phyloP scores from a whole-genome alignment of 2,329 filamentous ascomycete species.

The Nemania abortiva region DNA sequence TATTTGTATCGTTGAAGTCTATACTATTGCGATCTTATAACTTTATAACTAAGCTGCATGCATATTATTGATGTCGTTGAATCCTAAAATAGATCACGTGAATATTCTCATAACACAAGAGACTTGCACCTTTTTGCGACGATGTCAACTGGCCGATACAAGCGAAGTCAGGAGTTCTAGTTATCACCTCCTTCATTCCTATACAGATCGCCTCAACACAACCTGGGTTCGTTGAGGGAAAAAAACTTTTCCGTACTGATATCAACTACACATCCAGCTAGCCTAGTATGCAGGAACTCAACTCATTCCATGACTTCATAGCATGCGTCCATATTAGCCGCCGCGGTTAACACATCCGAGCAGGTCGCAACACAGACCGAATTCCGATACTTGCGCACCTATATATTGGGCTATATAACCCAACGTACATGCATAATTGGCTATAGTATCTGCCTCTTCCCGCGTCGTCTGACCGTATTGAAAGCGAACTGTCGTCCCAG shows the following conservation, averaged over 20 bases:
- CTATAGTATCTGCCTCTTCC: constrained; percentile 21
- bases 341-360: constrained; percentile 36
- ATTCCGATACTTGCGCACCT: constrained; percentile 20
- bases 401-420: constrained; percentile 29
- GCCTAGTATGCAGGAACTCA: neutral
- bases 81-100: neutral
- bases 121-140: neutral
- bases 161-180: too few relatives aligned
- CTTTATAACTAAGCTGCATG: neutral
- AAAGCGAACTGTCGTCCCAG: constrained; percentile 8
- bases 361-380: constrained; percentile 23
- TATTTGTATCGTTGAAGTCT: neutral
- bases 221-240: neutral
- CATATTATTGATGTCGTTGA: neutral
- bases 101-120: constrained; percentile 6
- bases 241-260: neutral
- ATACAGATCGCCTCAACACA: neutral
- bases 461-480: constrained; percentile 32
- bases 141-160: neutral
- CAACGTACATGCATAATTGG: constrained; percentile 29
- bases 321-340: constrained; percentile 35
- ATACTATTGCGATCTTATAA: neutral
- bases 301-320: constrained; percentile 5
- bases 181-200: neutral
- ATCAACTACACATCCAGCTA: neutral